Evolutionary conservation across 2,329 filamentous ascomycete genomes (phyloP), one percentile per base, ranked within the genome.

Genomic region (Chrysoporthe puriensis): DNA sequence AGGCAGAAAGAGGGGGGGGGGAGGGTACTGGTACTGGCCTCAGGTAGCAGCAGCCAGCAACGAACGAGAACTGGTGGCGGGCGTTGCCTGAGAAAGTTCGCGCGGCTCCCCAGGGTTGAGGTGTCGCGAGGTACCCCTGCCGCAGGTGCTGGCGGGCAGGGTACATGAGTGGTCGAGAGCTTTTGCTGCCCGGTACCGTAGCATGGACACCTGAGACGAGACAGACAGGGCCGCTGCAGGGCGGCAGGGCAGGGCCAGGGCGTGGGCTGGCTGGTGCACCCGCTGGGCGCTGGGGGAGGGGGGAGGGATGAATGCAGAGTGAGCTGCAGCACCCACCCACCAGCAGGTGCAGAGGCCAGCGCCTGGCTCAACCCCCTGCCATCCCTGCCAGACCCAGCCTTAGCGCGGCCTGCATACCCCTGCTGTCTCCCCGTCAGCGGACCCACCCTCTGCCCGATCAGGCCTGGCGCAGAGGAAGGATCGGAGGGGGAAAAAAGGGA

Each of bases 71-170:
- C 16, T 13, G 36, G 42, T 43, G 42, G 36, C 57, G 57, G 57
- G 57, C 57, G 36, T 44, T 60, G 57, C 26, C 44, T 44, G 57
- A 44, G n/a, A 60, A 60, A 43, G 57, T 44, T 60, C 36, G 36
- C 57, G 57, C 57, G 57, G 57, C 57, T 60, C n/a, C 26, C 26
- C 26, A 26, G 11, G 40, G 8, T 42, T 13, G n/a, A 14, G 11
- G 34, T 18, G 40, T 32, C 8, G 57, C 11, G 5, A 42, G n/a
- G 42, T 44, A 57, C 54, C 54, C 6, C 7, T 5, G 32, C 54
- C n/a, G 54, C 54, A n/a, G 54, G 34, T 9, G 54, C 32, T 40
- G 54, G 54, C 32, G 32, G 34, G 54, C 34, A 9, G 4, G 54
- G 54, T 57, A 57, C 54, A 18, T 44, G n/a, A 60, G 40, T 44